Evolutionary conservation across 2,329 filamentous ascomycete genomes (phyloP), one percentile per base, ranked within the genome.

Genomic region (Sclerotinia borealis): DNA sequence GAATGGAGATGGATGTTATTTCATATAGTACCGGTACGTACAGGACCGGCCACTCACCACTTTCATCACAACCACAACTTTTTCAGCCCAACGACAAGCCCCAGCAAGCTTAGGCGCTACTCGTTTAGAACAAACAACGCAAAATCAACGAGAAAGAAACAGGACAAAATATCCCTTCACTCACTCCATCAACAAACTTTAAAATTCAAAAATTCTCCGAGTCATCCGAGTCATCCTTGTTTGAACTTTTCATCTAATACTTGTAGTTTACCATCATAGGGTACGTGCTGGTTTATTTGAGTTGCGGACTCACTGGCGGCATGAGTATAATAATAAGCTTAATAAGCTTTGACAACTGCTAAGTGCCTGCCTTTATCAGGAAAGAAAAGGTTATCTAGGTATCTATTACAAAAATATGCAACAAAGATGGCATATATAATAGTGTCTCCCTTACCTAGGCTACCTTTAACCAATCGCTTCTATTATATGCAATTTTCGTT

Each of bases 361-460:
- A 55, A 41, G 51, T 36, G 51, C 51, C 51, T 55, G 51, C 51
- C 51, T 55, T 36, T 55, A 55, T 55, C 51, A 55, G 25, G 22
- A 36, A 41, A 25, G 37, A 17, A n/a, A n/a, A n/a, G n/a, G n/a
- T n/a, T n/a, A n/a, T n/a, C n/a, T n/a, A n/a, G n/a, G n/a, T n/a
- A n/a, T n/a, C 29, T 55, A 55, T 41, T 41, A 41, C 36, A 17
- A 41, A 52, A 37, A 52, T 27, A 39, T 37, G n/a, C n/a, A 52
- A 55, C 17, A 36, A 55, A 29, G 1, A 41, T 55, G 51, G 15
- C 22, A 41, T 55, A 36, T 36, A 54, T 54, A 37, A 7, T 13
- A 27, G 9, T 54, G 51, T 25, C 27, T 27, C 36, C 36, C 22
- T 41, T 27, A 22, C 36, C 22, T 41, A n/a, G 25, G 51, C 22